These are phyloP conservation scores for Scedosporium boydii DNA, from an alignment of 2,329 filamentous ascomycete genomes.

Conservation along the genomic window DNA sequence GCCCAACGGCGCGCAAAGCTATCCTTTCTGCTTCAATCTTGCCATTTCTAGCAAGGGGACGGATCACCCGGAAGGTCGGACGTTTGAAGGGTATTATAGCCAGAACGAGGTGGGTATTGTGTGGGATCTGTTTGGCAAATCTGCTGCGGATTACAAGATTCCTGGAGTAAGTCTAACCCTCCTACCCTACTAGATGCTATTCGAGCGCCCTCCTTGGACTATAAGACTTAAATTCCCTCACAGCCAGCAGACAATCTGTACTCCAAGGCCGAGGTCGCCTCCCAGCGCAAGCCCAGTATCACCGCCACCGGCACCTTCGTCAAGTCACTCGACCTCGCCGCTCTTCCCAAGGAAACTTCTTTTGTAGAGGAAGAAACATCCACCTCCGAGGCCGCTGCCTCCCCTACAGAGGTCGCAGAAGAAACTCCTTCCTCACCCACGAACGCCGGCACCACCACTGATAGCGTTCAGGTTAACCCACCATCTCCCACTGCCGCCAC, in stretches of 20 bases:
- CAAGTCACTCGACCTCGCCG: background rate
- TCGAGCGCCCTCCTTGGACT: background rate
- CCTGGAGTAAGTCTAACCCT: slow-evolving; percentile 1
- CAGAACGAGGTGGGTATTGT: background rate
- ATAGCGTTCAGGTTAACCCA: background rate
- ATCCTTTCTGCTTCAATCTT: slow-evolving; percentile 41
- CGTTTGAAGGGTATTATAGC: background rate
- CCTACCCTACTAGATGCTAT: background rate
- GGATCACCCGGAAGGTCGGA: background rate
- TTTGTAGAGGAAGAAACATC: background rate
- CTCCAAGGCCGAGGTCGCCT: background rate
- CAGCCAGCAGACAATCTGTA: background rate
- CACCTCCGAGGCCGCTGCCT: background rate
- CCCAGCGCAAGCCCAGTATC: background rate
- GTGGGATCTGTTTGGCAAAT: slow-evolving; percentile 1
- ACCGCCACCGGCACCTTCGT: background rate
- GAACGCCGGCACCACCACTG: background rate
- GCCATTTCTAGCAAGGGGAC: slow-evolving; percentile 29
- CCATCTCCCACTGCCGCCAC: background rate
- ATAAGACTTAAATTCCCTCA: no score
- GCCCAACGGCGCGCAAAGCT: slow-evolving; percentile 38
- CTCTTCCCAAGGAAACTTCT: background rate
- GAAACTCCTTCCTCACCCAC: background rate
- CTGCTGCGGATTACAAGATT: background rate
- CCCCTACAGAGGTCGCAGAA: background rate